Percentiles rank a stretch among this genome's conserved stretches.
These are phyloP conservation scores for Neurospora sp. DNA, from an alignment of 495 filamentous ascomycete genomes.

Conservation along the genomic window DNA sequence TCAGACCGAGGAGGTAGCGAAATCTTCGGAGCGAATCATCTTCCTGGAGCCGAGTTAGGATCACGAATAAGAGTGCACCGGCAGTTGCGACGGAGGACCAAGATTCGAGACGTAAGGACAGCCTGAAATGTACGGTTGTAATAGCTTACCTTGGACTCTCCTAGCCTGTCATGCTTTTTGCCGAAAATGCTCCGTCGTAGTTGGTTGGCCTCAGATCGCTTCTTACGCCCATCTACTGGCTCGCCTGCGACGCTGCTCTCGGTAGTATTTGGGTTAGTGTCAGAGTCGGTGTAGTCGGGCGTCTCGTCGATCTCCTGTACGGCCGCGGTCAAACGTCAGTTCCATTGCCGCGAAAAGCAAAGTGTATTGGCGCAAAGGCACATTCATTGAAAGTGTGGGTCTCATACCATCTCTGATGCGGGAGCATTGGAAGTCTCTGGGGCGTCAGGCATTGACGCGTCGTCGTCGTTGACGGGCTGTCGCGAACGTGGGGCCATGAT, in stretches of 20 bases:
- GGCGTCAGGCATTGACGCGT: conserved; percentile 52
- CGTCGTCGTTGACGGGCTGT: conserved; percentile 38
- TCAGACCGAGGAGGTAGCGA: conserved; percentile 89
- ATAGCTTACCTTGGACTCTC: conserved; percentile 72
- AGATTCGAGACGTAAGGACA: not conserved
- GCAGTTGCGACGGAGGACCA: not conserved
- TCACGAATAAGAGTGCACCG: not conserved
- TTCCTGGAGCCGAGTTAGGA: conserved; percentile 46
- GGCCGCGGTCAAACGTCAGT: conserved; percentile 10
- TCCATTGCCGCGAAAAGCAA: not conserved
- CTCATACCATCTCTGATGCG: conserved; percentile 39
- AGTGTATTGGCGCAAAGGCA: not conserved
- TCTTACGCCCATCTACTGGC: conserved; percentile 67
- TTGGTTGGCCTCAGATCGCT: conserved; percentile 73
- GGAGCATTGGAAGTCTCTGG: conserved; percentile 35
- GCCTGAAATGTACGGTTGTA: not conserved
- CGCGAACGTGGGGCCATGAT: conserved; percentile 52
- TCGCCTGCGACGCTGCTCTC: conserved; percentile 82
- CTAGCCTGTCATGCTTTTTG: conserved; percentile 84
- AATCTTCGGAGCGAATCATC: conserved; percentile 94
- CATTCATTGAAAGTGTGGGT: not conserved
- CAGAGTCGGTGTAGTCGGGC: conserved; percentile 80
- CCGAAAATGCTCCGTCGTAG: conserved; percentile 84
- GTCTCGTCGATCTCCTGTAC: conserved; percentile 66
- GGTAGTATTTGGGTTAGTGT: conserved; percentile 86